Conservation (phyloP, 1,284 basidiomycete genomes). For the Puccinia brachypodii region DNA sequence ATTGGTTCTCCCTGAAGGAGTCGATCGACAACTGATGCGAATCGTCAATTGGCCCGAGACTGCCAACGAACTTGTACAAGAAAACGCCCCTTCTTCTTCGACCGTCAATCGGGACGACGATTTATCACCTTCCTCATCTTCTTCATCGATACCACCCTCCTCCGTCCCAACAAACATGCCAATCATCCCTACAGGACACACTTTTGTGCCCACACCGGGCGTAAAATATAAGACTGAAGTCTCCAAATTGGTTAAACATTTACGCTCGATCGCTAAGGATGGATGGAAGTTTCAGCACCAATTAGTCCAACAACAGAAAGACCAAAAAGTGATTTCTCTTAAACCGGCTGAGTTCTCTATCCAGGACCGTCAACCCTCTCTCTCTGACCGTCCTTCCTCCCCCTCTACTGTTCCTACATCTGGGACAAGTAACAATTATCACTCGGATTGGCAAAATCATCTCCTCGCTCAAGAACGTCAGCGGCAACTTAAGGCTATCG, state of each 20-base stretch:
- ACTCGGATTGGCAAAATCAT: slow-evolving; percentile 17
- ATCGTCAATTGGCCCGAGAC: slow-evolving; percentile 45
- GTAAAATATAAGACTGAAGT: slow-evolving; percentile 46
- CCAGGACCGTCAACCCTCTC: slow-evolving; percentile 7
- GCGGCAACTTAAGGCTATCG: not conserved
- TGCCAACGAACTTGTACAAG: not conserved
- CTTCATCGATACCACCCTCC: not conserved
- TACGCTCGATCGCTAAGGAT: slow-evolving; percentile 41
- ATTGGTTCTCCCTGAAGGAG: slow-evolving; percentile 43
- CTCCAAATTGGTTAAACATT: slow-evolving; percentile 32
- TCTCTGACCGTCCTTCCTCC: not conserved
- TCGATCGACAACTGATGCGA: slow-evolving; percentile 35
- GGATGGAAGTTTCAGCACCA: slow-evolving; percentile 39
- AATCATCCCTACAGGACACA: not conserved
- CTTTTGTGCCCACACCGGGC: slow-evolving; percentile 37
- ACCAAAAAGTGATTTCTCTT: slow-evolving; percentile 29
- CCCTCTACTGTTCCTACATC: not conserved
- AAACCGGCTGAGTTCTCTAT: slow-evolving; percentile 25
- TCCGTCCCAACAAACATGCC: not conserved
- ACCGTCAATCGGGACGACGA: slow-evolving; percentile 7
- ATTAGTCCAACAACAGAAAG: slow-evolving; percentile 25
- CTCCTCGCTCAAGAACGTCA: slow-evolving; percentile 16
- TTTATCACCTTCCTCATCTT: not conserved
- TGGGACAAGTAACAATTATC: not conserved
- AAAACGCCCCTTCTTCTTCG: no score